Percentiles rank a stretch among this genome's conserved stretches.
Conservation (phyloP, 257 asterid genomes). For the Misopates orontium region DNA sequence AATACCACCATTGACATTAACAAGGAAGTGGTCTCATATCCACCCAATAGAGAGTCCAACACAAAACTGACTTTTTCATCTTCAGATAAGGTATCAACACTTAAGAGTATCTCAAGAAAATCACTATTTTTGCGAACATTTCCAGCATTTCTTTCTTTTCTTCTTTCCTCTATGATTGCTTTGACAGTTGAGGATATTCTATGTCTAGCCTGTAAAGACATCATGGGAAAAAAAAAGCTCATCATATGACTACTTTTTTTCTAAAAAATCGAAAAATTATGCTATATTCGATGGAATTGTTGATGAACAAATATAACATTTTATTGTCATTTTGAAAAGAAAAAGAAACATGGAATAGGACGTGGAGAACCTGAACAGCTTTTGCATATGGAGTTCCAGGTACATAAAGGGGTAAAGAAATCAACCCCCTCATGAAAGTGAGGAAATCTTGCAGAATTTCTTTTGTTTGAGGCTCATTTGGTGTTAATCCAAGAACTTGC, state of each 20-base stretch:
- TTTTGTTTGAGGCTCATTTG: slow-evolving; percentile 62
- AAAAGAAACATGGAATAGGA: not conserved
- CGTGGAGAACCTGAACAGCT: slow-evolving; percentile 69
- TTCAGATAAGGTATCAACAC: slow-evolving; percentile 64
- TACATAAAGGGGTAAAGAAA: slow-evolving; percentile 63
- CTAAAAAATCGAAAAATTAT: slow-evolving; percentile 11
- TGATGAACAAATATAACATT: not conserved
- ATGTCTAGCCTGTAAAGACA: slow-evolving; percentile 85
- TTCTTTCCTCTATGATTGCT: slow-evolving; percentile 79
- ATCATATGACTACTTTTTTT: slow-evolving; percentile 44
- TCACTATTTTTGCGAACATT: slow-evolving; percentile 43
- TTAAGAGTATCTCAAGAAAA: slow-evolving; percentile 62
- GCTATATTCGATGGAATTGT: not conserved
- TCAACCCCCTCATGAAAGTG: slow-evolving; percentile 63
- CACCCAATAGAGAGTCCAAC: slow-evolving; percentile 73
- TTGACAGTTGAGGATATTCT: slow-evolving; percentile 75
- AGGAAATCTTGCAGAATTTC: slow-evolving; percentile 62
- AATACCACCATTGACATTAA: slow-evolving; percentile 57
- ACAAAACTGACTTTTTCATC: slow-evolving; percentile 82
- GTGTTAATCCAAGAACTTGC: slow-evolving; percentile 66
- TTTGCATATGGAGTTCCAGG: slow-evolving; percentile 82
- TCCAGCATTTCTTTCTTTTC: slow-evolving; percentile 29
- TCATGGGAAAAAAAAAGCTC: slow-evolving; percentile 27
- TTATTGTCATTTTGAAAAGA: not conserved
- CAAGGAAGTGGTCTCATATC: slow-evolving; percentile 78